Conservation (phyloP, 768 basidiomycete species). For the Cantharellus anzutake region DNA sequence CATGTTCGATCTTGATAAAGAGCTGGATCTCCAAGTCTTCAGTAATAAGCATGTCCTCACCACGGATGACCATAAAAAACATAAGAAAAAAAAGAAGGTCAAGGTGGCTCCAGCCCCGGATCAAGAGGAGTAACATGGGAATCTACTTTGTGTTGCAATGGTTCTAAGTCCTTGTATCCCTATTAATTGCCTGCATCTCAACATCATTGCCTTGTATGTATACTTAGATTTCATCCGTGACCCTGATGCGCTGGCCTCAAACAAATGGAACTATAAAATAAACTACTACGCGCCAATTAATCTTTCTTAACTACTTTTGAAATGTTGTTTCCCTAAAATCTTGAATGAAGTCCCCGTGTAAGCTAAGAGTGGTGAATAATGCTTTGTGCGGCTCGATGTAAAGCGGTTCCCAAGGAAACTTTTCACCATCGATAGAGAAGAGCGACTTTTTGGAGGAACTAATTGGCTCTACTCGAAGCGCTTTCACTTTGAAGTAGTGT, state of each 20-base stretch:
- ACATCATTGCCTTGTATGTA: background rate
- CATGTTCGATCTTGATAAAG: background rate
- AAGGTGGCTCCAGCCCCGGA: background rate
- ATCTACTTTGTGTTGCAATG: background rate
- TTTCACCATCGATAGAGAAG: conserved; percentile 63
- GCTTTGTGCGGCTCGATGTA: conserved; percentile 59
- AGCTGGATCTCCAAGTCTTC: background rate
- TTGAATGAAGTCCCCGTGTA: conserved; percentile 5
- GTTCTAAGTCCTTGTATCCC: background rate
- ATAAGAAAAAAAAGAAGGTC: background rate
- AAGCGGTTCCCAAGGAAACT: conserved; percentile 52
- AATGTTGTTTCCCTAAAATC: background rate
- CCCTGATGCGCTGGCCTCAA: background rate
- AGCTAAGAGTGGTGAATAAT: conserved; percentile 21
- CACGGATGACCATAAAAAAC: background rate
- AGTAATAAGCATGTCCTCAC: background rate
- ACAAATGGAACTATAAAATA: background rate
- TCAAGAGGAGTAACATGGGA: background rate
- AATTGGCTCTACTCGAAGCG: conserved; percentile 52
- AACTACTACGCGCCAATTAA: background rate
- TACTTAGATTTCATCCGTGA: background rate
- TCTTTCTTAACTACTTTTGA: background rate
- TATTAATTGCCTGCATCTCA: background rate
- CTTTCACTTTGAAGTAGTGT: conserved; percentile 51
- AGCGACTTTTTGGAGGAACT: conserved; percentile 24